phyloP scores from a whole-genome alignment of 208 protist species.

The Acanthamoeba lenticulata region DNA sequence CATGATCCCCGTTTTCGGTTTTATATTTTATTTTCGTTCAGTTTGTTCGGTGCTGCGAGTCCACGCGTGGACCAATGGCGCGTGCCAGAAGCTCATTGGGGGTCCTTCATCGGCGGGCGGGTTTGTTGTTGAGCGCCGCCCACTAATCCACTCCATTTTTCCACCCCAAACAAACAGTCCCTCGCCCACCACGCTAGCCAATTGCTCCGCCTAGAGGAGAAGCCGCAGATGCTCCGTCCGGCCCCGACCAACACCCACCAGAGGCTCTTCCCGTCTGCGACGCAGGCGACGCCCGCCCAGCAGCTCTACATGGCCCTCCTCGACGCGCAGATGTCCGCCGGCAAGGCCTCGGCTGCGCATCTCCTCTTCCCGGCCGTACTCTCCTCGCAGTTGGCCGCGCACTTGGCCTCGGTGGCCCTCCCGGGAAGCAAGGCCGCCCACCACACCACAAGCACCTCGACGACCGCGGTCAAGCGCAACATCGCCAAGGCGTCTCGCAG shows the following conservation, averaged over 20 bases:
- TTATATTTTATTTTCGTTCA: no score
- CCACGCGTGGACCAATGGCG: no score
- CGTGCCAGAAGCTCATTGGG: no score
- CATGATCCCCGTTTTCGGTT: no score
- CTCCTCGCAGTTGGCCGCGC: not conserved
- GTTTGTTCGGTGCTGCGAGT: no score
- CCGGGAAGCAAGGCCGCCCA: not conserved
- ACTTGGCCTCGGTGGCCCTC: not conserved
- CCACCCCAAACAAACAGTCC: not conserved
- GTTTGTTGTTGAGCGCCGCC: no score
- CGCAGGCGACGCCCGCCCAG: not conserved
- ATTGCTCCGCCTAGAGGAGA: not conserved
- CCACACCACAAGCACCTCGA: no score
- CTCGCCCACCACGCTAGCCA: slow-evolving; percentile 12
- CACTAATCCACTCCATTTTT: not conserved
- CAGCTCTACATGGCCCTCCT: slow-evolving; percentile 42
- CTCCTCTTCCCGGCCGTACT: not conserved
- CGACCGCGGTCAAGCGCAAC: not conserved
- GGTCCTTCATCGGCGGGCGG: no score
- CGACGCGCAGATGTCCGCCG: slow-evolving; percentile 1
- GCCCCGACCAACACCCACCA: not conserved
- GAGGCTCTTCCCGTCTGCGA: not conserved
- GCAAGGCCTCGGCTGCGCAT: not conserved
- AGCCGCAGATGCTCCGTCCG: not conserved
- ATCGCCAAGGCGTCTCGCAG: not conserved